Base-by-base conservation (phyloP, 805 yeast species). In the Jamesozyma piceae region DNA sequence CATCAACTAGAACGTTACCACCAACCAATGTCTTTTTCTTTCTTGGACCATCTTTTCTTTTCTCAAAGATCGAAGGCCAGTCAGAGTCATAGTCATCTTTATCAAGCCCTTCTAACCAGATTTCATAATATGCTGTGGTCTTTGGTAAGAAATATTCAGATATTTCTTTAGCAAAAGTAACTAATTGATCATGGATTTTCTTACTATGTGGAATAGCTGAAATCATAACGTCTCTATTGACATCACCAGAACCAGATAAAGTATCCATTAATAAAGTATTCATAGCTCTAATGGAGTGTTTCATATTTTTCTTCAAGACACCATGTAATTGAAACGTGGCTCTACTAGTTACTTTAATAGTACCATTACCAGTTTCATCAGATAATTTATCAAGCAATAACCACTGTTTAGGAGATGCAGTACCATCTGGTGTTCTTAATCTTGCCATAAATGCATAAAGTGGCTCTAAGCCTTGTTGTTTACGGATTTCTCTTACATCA, bases 161-260 rank as follows among this genome's bases (percentile, higher is more conserved):
- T 49, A 90, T 78, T 26, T 66, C 64, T 30, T 75, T 60, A 27
- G 90, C 86, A 38, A 74, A 65, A 11, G 71, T 68, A 34, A 80
- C 73, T 50, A 90, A 74, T 66, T 89, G 89, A 27, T 67, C 65
- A 62, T 90, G 97, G 41, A 90, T 74, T 58, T 79, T 78, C 40
- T 88, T 84, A 59, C 87, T 87, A 26, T 74, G 75, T 15, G 97
- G 97, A 27, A 86, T 70, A n/a, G 95, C 95, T 45, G 90, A 76
- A 42, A 84, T 74, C 80, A 89, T 90, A 35, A 90, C 96, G 60
- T 90, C 90, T 75, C 97, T 82, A 69, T 86, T 85, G 35, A 90
- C 97, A 69, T 90, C 97, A 72, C 97, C 97, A 73, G 97, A 90
- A 1, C 97, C 97, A 46, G 95, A 97, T 46, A 90, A 74, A 8